Conservation (phyloP, 345 rosid genomes). For the Aethionema arabicum region DNA sequence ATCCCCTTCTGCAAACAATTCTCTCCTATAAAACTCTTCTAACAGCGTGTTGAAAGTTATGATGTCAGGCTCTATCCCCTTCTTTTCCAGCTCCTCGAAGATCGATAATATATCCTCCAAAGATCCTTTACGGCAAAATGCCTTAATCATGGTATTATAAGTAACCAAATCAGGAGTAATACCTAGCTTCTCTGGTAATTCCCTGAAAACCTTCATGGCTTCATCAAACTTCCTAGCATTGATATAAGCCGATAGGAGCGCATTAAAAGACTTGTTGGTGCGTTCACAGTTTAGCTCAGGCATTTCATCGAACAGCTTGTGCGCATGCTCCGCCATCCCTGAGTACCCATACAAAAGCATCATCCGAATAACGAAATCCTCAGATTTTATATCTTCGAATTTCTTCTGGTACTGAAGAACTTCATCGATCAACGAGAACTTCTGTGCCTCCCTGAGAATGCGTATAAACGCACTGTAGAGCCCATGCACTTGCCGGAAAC, state of each 20-base stretch:
- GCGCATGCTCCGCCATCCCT: slow-evolving; percentile 68
- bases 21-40: slow-evolving; percentile 47
- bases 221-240: slow-evolving; percentile 49
- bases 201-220: slow-evolving; percentile 39
- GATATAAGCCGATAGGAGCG: slow-evolving; percentile 55
- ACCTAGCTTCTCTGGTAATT: slow-evolving; percentile 51
- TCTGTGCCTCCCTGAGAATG: slow-evolving; percentile 53
- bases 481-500: slow-evolving; percentile 49
- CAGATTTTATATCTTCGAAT: slow-evolving; percentile 56
- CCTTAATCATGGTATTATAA: slow-evolving; percentile 58
- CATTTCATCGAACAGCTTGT: slow-evolving; percentile 84
- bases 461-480: slow-evolving; percentile 51
- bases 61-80: slow-evolving; percentile 50
- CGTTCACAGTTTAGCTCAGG: slow-evolving; percentile 54
- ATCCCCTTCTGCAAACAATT: slow-evolving; percentile 56
- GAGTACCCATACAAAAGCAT: slow-evolving; percentile 51
- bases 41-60: slow-evolving; percentile 64
- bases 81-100: slow-evolving; percentile 56
- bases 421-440: slow-evolving; percentile 51
- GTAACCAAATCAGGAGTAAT: slow-evolving; percentile 54
- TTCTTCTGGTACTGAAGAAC: slow-evolving; percentile 76
- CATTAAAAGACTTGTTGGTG: slow-evolving; percentile 61
- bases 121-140: slow-evolving; percentile 50
- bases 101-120: slow-evolving; percentile 43
- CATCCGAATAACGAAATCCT: slow-evolving; percentile 50